phyloP scores from a whole-genome alignment of 306 rosid species.

The Oemleria cerasiformis region DNA sequence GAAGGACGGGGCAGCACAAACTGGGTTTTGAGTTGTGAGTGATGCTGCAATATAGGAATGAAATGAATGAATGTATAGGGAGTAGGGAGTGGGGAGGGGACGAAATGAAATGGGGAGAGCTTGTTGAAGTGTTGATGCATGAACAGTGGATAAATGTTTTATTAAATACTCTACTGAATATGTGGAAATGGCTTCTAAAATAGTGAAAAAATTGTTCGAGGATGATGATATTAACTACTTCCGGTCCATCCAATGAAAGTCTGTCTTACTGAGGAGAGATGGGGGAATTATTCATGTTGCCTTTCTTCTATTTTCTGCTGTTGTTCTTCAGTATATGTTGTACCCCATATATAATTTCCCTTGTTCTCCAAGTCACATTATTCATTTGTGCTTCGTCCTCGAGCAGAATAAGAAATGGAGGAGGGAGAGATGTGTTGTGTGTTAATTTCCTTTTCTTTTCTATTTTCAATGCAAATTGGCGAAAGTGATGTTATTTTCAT shows the following conservation, averaged over 20 bases:
- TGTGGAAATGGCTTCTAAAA: conserved; percentile 40
- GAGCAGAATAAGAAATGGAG: background rate
- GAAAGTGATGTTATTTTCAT: no score
- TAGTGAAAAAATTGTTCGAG: conserved; percentile 18
- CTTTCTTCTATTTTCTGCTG: conserved; percentile 8
- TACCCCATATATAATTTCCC: background rate
- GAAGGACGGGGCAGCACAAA: conserved; percentile 19
- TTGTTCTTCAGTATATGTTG: no score
- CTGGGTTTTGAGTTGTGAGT: conserved; percentile 19
- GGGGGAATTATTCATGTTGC: conserved; percentile 24
- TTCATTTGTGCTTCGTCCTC: background rate
- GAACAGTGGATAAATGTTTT: conserved; percentile 31
- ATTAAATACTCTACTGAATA: conserved; percentile 33
- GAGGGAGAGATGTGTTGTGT: no score
- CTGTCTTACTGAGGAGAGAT: conserved; percentile 9
- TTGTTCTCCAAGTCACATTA: background rate
- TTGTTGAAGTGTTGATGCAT: conserved; percentile 36
- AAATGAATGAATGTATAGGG: conserved; percentile 16
- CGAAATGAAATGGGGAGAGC: conserved; percentile 10
- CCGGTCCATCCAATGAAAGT: conserved; percentile 6
- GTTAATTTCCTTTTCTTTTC: background rate
- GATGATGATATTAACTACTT: conserved; percentile 3
- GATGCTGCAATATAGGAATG: conserved; percentile 32
- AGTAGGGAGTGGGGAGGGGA: background rate
- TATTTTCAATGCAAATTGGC: no score